Evolutionary conservation across 257 asterid genomes (phyloP), one percentile per base, ranked within the genome.

Genomic region (Lycium ferocissimum): DNA sequence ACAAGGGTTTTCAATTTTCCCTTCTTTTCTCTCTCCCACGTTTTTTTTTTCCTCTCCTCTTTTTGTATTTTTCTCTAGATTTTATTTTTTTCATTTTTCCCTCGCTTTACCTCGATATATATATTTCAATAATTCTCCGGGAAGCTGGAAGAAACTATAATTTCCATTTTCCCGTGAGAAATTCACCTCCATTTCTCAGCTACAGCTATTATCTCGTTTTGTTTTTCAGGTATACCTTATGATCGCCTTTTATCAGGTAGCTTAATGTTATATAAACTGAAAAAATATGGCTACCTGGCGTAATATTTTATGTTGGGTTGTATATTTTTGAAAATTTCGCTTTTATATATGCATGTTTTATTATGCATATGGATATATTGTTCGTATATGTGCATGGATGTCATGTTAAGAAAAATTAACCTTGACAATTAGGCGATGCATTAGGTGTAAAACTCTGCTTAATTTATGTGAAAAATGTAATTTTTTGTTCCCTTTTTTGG

Each of bases 1-100:
- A 40, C 1, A 22, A 33, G 65, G 82, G 82, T 78, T 51, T 78
- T 78, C 26, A 14, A 26, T 17, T 12, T 69, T 33, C 63, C 15
- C 43, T 26, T 53, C 65, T 78, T 78, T 78, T 78, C 82, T 78
- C 82, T 78, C 82, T 78, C 82, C 65, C 82, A 78, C 65, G 82
- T 78, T 78, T 51, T 11, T 13, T 2, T 6, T 13, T 5, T 2
- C 4, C 69, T 20, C 62, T 51, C 45, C 22, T 22, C 51, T 58
- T 18, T 13, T 45, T 53, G 33, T 70, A 4, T 69, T 15, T 14
- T 57, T 14, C 33, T 26, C 33, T 26, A 26, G 33, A 26, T 26
- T 26, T 26, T 26, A 26, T 26, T 3, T 7, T 40, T 15, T 15
- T 14, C 22, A 37, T 35, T 76, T 26, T 49, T 76, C 47, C 63